These are phyloP conservation scores for Heterobasidion annosum DNA, from an alignment of 1,284 basidiomycete species.

Conservation along the genomic window DNA sequence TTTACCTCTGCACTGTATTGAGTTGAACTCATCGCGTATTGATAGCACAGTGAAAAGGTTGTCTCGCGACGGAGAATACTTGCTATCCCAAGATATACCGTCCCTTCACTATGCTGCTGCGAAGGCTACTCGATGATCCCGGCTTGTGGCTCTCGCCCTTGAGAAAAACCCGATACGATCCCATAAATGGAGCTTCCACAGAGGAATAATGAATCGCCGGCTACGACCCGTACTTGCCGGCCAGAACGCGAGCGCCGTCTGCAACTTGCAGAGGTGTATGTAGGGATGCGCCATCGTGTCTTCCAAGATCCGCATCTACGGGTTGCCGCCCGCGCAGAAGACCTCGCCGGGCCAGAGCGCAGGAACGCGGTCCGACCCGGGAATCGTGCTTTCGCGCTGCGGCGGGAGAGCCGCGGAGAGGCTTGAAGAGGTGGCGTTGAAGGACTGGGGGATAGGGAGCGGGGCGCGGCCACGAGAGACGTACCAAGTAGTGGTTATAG, in stretches of 20 bases:
- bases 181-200: neutral
- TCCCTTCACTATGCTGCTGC: too few species aligned
- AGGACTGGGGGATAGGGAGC: slow-evolving; percentile 28
- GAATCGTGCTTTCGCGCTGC: slow-evolving; percentile 15
- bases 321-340: slow-evolving; percentile 24
- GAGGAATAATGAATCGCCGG: slow-evolving; percentile 21
- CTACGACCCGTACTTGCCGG: slow-evolving; percentile 35
- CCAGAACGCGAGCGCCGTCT: slow-evolving; percentile 50
- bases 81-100: too few species aligned
- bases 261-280: slow-evolving; percentile 53
- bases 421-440: slow-evolving; percentile 9
- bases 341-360: neutral
- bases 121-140: too few species aligned
- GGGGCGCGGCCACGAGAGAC: slow-evolving; percentile 27
- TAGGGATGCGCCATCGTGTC: slow-evolving; percentile 42
- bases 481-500: slow-evolving; percentile 24
- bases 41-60: too few species aligned
- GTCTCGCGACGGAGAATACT: too few species aligned
- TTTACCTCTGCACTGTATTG: too few species aligned
- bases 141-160: neutral
- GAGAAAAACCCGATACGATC: slow-evolving; percentile 3
- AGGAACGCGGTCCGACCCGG: slow-evolving; percentile 16
- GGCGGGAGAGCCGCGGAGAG: slow-evolving; percentile 12
- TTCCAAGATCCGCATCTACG: slow-evolving; percentile 49
- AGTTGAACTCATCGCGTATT: too few species aligned